Base-by-base conservation (phyloP, 1,284 basidiomycete species). In the Kalmanozyma brasiliensis region DNA sequence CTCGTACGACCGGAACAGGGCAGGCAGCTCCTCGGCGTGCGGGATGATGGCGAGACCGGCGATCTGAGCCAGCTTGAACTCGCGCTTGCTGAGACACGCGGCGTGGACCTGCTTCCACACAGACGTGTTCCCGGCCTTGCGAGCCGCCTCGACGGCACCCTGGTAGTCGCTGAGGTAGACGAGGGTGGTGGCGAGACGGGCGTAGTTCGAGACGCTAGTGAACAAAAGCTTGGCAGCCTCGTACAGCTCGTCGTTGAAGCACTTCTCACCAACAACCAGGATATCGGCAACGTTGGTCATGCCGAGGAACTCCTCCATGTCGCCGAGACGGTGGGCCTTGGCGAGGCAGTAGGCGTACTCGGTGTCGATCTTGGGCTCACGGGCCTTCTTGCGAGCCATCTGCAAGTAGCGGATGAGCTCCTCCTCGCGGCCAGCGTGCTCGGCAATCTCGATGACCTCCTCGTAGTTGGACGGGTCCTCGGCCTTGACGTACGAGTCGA, bases 81-180 rank as follows among this genome's bases (percentile, higher is more conserved):
- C 96, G 69, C 88, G 85, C 86, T 98, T 97, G 86, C 96, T 94
- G 53, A 99, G 89, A 85, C 96, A 98, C 36, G 96, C 96, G 20
- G 94, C 92, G 76, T 98, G 95, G 60, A 99, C 96, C 84, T 98
- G 96, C 85, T 98, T 98, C 96, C 96, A 99, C n/a, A 98, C 96
- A 84, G 91, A 91, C 10, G 96, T 99, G 83, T 98, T 98, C 29
- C 96, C 96, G 17, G 96, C 96, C 83, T 99, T 99, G 68, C 96
- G 87, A 17, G 96, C 96, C 68, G 95, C 96, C 84, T 98, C 96
- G 17, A 99, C 96, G 17, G 96, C 96, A 49, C 92, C 89, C 84
- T 98, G 95, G 83, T 97, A 98, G 85, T 99, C 95, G 53, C 93
- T 92, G 46, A 99, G 88, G 85, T 98, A 99, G 82, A 99, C 98